Evolutionary conservation across 768 basidiomycete genomes (phyloP).

Genomic region (Tulasnella sp.): DNA sequence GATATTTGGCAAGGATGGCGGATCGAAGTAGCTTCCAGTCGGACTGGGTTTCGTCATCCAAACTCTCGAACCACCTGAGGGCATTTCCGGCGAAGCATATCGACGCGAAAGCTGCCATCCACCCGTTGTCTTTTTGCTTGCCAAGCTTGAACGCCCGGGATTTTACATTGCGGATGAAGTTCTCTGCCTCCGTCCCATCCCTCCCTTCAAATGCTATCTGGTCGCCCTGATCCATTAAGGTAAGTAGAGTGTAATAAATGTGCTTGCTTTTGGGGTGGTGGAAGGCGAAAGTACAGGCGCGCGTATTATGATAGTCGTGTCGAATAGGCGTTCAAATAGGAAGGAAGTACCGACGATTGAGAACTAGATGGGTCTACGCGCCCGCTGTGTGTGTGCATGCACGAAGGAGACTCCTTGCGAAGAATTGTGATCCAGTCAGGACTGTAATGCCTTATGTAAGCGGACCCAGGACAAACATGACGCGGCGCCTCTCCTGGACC

Average conservation of each 20-base stretch:
- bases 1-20: background rate
- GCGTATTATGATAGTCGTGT: background rate
- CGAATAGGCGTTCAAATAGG: background rate
- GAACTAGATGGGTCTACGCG: background rate
- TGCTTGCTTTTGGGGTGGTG: background rate
- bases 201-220: background rate
- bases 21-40: constrained; percentile 6
- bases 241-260: background rate
- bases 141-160: background rate
- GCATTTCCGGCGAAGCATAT: background rate
- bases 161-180: background rate
- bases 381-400: background rate
- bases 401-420: background rate
- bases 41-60: background rate
- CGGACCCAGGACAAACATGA: background rate
- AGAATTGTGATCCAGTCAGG: background rate
- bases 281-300: background rate
- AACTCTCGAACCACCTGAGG: background rate
- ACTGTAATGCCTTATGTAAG: background rate
- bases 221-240: background rate
- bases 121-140: background rate
- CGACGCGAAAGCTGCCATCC: constrained; percentile 16
- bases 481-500: background rate
- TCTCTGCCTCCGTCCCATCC: background rate
- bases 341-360: background rate